Percentiles rank a stretch among this genome's conserved stretches.
These are phyloP conservation scores for Colletotrichum noveboracense DNA, from an alignment of 2,329 filamentous ascomycete species.

Conservation along the genomic window DNA sequence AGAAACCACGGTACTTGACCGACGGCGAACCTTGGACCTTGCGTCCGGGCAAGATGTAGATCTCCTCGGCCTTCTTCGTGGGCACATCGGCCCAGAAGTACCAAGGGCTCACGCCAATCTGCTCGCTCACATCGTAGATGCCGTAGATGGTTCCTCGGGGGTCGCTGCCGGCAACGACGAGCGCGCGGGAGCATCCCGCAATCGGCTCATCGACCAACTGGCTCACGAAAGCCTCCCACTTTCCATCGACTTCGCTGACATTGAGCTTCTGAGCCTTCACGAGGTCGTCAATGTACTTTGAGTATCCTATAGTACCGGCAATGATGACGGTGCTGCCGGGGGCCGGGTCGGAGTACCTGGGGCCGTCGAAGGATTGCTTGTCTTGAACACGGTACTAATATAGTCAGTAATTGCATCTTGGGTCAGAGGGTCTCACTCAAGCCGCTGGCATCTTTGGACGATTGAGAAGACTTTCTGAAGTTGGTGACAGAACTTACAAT, in stretches of 20 bases:
- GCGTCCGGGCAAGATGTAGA: conserved; percentile 59
- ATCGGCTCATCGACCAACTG: conserved; percentile 63
- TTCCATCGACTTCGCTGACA: conserved; percentile 58
- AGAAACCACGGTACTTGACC: conserved; percentile 73
- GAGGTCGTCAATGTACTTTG: conserved; percentile 64
- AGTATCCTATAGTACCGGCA: conserved; percentile 71
- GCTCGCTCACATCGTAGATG: conserved; percentile 73
- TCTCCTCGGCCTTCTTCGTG: conserved; percentile 50
- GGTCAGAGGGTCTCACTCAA: fast-evolving
- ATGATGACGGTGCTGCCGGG: conserved; percentile 64
- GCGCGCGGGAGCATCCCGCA: conserved; percentile 58
- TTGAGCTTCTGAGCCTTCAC: conserved; percentile 62
- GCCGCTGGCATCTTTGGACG: background rate
- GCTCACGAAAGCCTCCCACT: conserved; percentile 74
- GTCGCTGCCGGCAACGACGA: conserved; percentile 73
- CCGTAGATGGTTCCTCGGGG: conserved; percentile 71
- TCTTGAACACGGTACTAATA: conserved; percentile 51
- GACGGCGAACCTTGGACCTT: conserved; percentile 65
- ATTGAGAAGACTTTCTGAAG: background rate
- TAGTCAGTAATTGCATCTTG: background rate
- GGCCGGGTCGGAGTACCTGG: conserved; percentile 45
- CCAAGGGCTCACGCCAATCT: conserved; percentile 76
- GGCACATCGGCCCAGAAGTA: conserved; percentile 72
- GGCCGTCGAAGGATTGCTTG: conserved; percentile 48
- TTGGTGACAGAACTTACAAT: conserved; percentile 36